A percentile compares a stretch with the other conserved stretches of the same genome.
phyloP scores from a whole-genome alignment of 495 filamentous ascomycete species.

The Trichoderma reesei region DNA sequence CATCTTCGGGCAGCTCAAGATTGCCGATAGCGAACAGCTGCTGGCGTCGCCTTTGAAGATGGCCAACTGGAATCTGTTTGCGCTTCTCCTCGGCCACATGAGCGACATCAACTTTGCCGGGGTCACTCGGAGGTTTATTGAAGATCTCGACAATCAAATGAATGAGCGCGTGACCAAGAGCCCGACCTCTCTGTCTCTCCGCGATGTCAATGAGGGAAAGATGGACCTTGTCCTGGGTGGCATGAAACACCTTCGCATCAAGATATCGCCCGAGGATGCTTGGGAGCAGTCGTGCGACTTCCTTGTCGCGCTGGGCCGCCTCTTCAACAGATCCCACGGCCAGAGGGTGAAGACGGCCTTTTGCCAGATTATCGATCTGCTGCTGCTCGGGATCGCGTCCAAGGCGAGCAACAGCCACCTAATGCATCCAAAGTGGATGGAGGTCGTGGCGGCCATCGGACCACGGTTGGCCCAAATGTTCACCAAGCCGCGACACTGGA shows the following conservation, averaged over 20 bases:
- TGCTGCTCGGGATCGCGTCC: conserved; percentile 81
- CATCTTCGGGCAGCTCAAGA: conserved; percentile 84
- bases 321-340: conserved; percentile 78
- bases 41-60: conserved; percentile 67
- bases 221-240: conserved; percentile 77
- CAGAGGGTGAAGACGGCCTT: conserved; percentile 86
- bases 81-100: conserved; percentile 87
- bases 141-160: conserved; percentile 67
- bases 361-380: conserved; percentile 77
- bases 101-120: conserved; percentile 79
- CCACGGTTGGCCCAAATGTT: conserved; percentile 72
- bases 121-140: conserved; percentile 71
- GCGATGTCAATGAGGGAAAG: conserved; percentile 60
- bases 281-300: conserved; percentile 88
- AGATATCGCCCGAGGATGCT: conserved; percentile 55
- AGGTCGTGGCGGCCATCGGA: conserved; percentile 67
- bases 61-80: conserved; percentile 91
- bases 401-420: conserved; percentile 62
- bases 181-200: conserved; percentile 34
- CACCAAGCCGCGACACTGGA: conserved; percentile 84
- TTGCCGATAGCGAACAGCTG: conserved; percentile 75
- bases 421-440: conserved; percentile 70
- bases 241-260: conserved; percentile 80
- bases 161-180: conserved; percentile 60
- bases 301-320: conserved; percentile 64